Conservation (phyloP, 2,329 filamentous ascomycete species). For the Xylaria digitata region DNA sequence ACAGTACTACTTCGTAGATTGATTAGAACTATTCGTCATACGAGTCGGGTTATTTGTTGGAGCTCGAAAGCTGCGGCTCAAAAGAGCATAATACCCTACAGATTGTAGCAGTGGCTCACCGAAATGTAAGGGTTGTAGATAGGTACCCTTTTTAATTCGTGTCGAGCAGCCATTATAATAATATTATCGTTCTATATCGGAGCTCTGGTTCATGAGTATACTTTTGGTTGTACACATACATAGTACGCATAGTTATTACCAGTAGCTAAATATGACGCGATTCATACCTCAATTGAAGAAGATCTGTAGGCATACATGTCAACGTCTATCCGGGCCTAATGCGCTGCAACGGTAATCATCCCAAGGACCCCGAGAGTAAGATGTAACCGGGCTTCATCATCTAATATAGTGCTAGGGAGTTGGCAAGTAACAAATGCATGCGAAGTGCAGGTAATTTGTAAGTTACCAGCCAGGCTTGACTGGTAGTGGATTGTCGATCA, state of each 20-base stretch:
- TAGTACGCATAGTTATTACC: too few relatives aligned
- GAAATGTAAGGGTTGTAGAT: not conserved
- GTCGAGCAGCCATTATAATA: not conserved
- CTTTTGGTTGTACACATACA: constrained; percentile 34
- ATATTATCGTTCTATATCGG: constrained; percentile 44
- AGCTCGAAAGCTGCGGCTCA: not conserved
- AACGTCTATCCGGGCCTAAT: constrained; percentile 2
- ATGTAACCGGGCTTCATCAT: not conserved
- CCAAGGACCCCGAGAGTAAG: not conserved
- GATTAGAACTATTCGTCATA: not conserved
- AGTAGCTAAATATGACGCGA: constrained; percentile 8
- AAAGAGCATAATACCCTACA: not conserved
- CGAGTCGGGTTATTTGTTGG: not conserved
- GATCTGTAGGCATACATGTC: constrained; percentile 3
- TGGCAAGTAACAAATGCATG: not conserved
- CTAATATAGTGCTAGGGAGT: constrained; percentile 5
- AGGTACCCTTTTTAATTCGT: not conserved
- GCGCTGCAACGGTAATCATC: constrained; percentile 23
- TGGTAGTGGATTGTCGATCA: constrained; percentile 15
- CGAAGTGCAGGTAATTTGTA: not conserved
- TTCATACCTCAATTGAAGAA: constrained; percentile 16
- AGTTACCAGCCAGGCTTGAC: not conserved
- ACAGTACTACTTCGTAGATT: not conserved
- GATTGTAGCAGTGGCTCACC: not conserved
- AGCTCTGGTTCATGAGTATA: constrained; percentile 45